These are phyloP conservation scores for Filobasidium wieringae DNA, from an alignment of 768 basidiomycete genomes.

Conservation along the genomic window DNA sequence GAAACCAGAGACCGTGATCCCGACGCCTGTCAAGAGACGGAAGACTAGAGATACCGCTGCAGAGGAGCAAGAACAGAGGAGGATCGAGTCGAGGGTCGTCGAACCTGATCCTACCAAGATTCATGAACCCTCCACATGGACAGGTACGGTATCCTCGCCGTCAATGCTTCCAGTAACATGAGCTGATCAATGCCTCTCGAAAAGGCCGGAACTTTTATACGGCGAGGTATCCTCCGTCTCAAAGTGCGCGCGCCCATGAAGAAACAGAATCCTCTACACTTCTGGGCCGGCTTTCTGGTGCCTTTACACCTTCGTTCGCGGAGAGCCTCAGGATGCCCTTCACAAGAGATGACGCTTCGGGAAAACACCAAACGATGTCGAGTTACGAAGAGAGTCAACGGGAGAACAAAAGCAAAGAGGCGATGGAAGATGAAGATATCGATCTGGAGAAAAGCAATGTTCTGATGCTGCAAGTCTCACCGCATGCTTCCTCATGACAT, in stretches of 20 bases:
- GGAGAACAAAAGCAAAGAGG: slow-evolving; percentile 8
- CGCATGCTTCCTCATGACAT: background rate
- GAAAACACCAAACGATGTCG: background rate
- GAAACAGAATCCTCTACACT: background rate
- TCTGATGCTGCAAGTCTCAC: slow-evolving; percentile 59
- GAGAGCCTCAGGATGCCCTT: background rate
- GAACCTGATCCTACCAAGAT: slow-evolving; percentile 14
- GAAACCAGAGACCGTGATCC: background rate
- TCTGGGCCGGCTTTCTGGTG: slow-evolving; percentile 4
- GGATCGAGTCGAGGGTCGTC: background rate
- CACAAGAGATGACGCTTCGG: slow-evolving; percentile 1
- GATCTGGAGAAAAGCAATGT: slow-evolving; percentile 88
- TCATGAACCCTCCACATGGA: slow-evolving; percentile 9
- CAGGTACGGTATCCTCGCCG: background rate
- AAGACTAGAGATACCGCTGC: background rate
- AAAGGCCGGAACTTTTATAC: background rate
- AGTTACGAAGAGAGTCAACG: slow-evolving; percentile 5
- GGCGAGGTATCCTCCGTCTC: background rate
- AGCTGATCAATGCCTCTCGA: background rate
- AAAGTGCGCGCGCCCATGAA: background rate
- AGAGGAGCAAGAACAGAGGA: background rate
- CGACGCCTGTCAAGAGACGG: background rate
- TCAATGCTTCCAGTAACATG: background rate
- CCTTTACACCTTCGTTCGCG: background rate
- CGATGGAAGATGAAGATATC: slow-evolving; percentile 21